Evolutionary conservation across 148 eudicot genomes (phyloP).

Genomic region (Tetragonia tetragonoides): DNA sequence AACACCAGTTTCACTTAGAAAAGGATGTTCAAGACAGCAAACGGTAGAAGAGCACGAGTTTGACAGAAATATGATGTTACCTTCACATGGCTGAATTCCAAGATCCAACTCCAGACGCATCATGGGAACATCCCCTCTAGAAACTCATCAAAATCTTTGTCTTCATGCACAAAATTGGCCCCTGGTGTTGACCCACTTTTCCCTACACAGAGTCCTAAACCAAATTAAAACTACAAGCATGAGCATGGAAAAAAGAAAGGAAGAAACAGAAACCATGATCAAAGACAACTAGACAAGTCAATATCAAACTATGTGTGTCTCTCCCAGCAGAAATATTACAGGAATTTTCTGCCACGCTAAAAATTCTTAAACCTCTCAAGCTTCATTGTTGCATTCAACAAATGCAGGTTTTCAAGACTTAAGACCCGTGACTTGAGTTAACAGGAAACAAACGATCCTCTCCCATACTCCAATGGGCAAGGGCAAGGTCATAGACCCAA

Average conservation of each 20-base stretch:
- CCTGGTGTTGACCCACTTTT: conserved; percentile 30
- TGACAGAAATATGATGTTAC: neutral
- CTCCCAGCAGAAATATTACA: neutral
- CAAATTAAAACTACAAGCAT: neutral
- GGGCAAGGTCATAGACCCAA: neutral
- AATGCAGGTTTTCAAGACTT: too few species aligned
- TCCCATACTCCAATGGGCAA: neutral
- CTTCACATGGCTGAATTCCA: neutral
- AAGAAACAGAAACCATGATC: neutral
- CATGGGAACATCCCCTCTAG: conserved; percentile 85
- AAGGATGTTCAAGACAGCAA: neutral
- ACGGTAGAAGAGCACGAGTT: neutral
- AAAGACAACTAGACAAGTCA: neutral
- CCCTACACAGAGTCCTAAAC: conserved; percentile 25
- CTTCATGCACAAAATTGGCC: conserved; percentile 26
- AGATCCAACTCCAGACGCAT: conserved; percentile 14
- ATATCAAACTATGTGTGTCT: neutral
- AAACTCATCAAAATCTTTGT: conserved; percentile 64
- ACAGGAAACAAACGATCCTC: neutral
- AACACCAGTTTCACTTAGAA: neutral
- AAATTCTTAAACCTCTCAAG: too few species aligned
- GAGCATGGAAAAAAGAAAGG: neutral
- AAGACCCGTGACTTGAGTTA: neutral
- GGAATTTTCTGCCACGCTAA: neutral
- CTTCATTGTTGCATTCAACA: too few species aligned